Percentiles rank a stretch among this genome's conserved stretches.
Evolutionary conservation across 2,329 filamentous ascomycete genomes (phyloP).

Genomic region (Cercospora janseana): DNA sequence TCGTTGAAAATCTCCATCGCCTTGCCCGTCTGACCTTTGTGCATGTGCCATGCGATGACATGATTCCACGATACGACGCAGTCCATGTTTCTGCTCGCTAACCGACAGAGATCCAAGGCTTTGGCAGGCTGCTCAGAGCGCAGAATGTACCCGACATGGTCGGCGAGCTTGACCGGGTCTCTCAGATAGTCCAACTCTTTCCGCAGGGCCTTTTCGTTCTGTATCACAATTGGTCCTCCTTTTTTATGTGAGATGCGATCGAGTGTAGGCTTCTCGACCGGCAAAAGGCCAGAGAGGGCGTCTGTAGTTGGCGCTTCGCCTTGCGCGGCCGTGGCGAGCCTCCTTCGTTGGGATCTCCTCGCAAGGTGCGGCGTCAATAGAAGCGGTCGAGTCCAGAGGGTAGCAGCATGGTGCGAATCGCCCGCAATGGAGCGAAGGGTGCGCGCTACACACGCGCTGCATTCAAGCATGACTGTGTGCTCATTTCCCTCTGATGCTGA

Average conservation of each 20-base stretch:
- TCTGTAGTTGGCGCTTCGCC: conserved; percentile 12
- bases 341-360: conserved; percentile 10
- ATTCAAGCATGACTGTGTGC: conserved; percentile 44
- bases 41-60: conserved; percentile 69
- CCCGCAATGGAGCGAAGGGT: conserved; percentile 43
- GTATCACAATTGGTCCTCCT: conserved; percentile 10
- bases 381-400: conserved; percentile 22
- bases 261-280: conserved; percentile 14
- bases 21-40: conserved; percentile 56
- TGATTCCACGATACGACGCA: conserved; percentile 85
- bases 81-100: conserved; percentile 63
- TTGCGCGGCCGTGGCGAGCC: conserved; percentile 13
- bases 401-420: conserved; percentile 28
- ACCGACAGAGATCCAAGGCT: conserved; percentile 65
- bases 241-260: conserved; percentile 5
- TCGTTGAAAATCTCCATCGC: conserved; percentile 89
- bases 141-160: conserved; percentile 64
- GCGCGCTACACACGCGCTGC: conserved; percentile 46
- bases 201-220: conserved; percentile 39
- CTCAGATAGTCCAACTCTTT: conserved; percentile 62
- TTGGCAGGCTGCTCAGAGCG: conserved; percentile 60
- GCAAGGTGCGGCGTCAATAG: conserved; percentile 27
- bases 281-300: conserved; percentile 36
- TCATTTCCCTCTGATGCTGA: background rate
- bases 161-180: conserved; percentile 71